Evolutionary conservation across 371 early-diverging fungal species (phyloP).

Genomic region (Mycotypha africana): DNA sequence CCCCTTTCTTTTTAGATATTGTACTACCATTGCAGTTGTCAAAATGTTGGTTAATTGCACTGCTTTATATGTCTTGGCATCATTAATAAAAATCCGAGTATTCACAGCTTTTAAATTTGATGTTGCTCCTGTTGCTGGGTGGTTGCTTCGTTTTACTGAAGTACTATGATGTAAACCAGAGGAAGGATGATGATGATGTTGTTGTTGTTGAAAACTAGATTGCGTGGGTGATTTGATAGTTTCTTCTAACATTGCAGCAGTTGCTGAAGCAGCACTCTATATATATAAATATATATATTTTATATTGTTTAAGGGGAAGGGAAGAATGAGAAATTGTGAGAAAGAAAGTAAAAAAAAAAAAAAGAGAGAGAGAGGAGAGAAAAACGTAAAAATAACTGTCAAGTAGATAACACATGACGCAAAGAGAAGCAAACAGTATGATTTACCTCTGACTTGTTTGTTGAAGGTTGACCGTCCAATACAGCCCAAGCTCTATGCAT

Average conservation of each 20-base stretch:
- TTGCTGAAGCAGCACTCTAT: too few species aligned
- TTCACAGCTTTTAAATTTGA: constrained; percentile 50
- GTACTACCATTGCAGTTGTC: constrained; percentile 67
- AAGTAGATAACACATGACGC: not conserved
- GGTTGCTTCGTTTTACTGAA: too few species aligned
- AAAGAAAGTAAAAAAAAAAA: too few species aligned
- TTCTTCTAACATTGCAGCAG: not conserved
- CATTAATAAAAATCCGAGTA: constrained; percentile 81
- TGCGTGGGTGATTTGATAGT: not conserved
- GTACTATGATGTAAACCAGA: too few species aligned
- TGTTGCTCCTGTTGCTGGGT: too few species aligned
- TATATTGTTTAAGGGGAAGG: too few species aligned
- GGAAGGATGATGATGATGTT: too few species aligned
- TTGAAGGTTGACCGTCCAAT: too few species aligned
- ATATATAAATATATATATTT: too few species aligned
- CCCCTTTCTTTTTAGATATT: constrained; percentile 58
- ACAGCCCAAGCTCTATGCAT: constrained; percentile 30
- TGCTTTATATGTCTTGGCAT: constrained; percentile 67
- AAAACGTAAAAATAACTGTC: not conserved
- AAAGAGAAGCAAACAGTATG: too few species aligned
- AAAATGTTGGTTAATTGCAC: constrained; percentile 69
- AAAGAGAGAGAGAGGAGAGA: not conserved
- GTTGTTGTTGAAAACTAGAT: too few species aligned
- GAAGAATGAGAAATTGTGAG: too few species aligned
- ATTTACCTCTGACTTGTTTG: constrained; percentile 1